Evolutionary conservation across 2,329 filamentous ascomycete species (phyloP).

Genomic region (Fusarium sp.): DNA sequence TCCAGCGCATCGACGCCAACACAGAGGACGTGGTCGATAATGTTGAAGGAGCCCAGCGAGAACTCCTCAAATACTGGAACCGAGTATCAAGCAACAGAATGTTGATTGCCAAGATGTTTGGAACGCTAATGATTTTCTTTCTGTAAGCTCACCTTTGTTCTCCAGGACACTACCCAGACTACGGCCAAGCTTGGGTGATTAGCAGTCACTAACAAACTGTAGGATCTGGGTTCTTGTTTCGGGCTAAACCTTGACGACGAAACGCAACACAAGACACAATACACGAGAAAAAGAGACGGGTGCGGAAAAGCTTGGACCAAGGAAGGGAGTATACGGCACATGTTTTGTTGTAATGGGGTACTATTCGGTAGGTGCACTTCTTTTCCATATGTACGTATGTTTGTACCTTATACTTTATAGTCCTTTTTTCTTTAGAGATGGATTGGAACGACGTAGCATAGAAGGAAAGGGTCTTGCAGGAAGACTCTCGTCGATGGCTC

Average conservation of each 20-base stretch:
- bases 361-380: conserved; percentile 27
- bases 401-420: conserved; percentile 25
- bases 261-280: not conserved
- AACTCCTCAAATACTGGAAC: conserved; percentile 96
- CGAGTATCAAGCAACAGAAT: conserved; percentile 93
- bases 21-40: conserved; percentile 98
- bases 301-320: conserved; percentile 13
- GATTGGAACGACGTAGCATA: conserved; percentile 19
- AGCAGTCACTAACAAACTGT: conserved; percentile 13
- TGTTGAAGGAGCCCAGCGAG: conserved; percentile 93
- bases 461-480: not conserved
- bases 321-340: conserved; percentile 28
- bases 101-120: conserved; percentile 82
- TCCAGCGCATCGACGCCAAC: conserved; percentile 95
- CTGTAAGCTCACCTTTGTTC: conserved; percentile 55
- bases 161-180: not conserved
- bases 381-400: conserved; percentile 35
- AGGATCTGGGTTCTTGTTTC: conserved; percentile 54
- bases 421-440: conserved; percentile 23
- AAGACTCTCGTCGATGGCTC: conserved; percentile 1
- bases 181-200: too few species aligned
- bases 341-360: conserved; percentile 39
- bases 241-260: conserved; percentile 37
- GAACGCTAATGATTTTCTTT: conserved; percentile 95
- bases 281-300: conserved; percentile 21